These are phyloP conservation scores for Pyricularia sp. DNA, from an alignment of 2,329 filamentous ascomycete genomes.

Conservation along the genomic window DNA sequence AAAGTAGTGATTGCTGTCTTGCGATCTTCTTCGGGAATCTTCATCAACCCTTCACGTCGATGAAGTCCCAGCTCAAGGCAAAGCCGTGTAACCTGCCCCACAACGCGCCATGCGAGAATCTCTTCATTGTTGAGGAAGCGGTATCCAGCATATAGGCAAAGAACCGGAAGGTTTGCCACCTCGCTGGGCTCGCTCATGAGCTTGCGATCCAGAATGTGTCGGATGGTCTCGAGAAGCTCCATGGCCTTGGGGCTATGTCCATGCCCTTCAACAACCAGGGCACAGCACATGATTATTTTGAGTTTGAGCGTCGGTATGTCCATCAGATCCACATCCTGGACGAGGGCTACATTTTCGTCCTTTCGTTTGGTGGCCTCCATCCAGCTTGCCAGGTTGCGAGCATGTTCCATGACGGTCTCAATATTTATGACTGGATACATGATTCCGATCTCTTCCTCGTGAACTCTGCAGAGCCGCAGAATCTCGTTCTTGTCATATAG, in stretches of 20 bases:
- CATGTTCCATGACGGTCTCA: slow-evolving; percentile 59
- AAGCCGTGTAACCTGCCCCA: slow-evolving; percentile 59
- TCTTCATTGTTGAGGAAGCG: slow-evolving; percentile 84
- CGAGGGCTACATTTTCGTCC: background rate
- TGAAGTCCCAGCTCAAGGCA: slow-evolving; percentile 9
- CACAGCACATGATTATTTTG: slow-evolving; percentile 76
- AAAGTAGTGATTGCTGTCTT: slow-evolving; percentile 6
- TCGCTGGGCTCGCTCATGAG: slow-evolving; percentile 44
- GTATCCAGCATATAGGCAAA: slow-evolving; percentile 52
- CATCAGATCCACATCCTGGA: slow-evolving; percentile 8
- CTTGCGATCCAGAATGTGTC: slow-evolving; percentile 58
- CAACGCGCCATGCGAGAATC: slow-evolving; percentile 74
- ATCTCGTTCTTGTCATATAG: slow-evolving; percentile 71
- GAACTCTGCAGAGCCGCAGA: slow-evolving; percentile 65
- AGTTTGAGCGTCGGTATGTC: slow-evolving; percentile 54
- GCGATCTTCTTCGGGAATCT: background rate
- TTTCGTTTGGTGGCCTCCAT: slow-evolving; percentile 34
- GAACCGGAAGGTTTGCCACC: slow-evolving; percentile 36
- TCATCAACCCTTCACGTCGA: slow-evolving; percentile 22
- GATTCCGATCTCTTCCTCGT: slow-evolving; percentile 82
- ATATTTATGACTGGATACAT: slow-evolving; percentile 87
- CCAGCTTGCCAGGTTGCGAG: slow-evolving; percentile 60
- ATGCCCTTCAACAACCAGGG: slow-evolving; percentile 66
- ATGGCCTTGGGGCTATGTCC: slow-evolving; percentile 69
- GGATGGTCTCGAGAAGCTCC: slow-evolving; percentile 68